A percentile compares a stretch with the other conserved stretches of the same genome.
Evolutionary conservation across 2,329 filamentous ascomycete species (phyloP).

Genomic region (Pseudogymnoascus sp.): DNA sequence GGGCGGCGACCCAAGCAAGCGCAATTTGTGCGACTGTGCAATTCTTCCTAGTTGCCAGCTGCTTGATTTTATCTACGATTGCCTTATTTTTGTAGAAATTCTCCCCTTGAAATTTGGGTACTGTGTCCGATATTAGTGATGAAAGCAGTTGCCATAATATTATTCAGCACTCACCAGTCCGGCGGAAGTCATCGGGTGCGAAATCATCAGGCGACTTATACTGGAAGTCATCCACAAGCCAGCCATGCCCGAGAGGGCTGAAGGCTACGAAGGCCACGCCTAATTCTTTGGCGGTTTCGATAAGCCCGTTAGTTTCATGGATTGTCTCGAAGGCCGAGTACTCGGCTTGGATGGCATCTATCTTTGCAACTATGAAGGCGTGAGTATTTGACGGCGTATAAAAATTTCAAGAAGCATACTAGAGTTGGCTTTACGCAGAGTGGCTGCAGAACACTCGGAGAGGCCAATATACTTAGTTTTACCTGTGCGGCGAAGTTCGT

Average conservation of each 20-base stretch:
- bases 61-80: constrained; percentile 35
- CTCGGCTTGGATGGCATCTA: constrained; percentile 39
- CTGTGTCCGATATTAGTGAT: neutral
- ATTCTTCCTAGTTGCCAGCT: constrained; percentile 37
- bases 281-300: constrained; percentile 34
- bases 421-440: constrained; percentile 34
- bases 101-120: constrained; percentile 36
- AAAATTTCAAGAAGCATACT: neutral
- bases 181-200: constrained; percentile 25
- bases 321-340: constrained; percentile 37
- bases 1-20: constrained; percentile 45
- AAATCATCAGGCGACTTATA: constrained; percentile 27
- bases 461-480: constrained; percentile 44
- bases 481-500: constrained; percentile 36
- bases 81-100: constrained; percentile 44
- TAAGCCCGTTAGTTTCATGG: constrained; percentile 33
- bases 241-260: constrained; percentile 39
- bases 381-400: neutral
- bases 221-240: constrained; percentile 32
- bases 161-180: neutral
- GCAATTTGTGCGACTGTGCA: constrained; percentile 44
- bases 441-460: constrained; percentile 38
- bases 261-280: constrained; percentile 37
- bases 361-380: constrained; percentile 33
- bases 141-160: neutral